phyloP scores from a whole-genome alignment of 805 yeast genomes.

The Myxozyma nipponensis region DNA sequence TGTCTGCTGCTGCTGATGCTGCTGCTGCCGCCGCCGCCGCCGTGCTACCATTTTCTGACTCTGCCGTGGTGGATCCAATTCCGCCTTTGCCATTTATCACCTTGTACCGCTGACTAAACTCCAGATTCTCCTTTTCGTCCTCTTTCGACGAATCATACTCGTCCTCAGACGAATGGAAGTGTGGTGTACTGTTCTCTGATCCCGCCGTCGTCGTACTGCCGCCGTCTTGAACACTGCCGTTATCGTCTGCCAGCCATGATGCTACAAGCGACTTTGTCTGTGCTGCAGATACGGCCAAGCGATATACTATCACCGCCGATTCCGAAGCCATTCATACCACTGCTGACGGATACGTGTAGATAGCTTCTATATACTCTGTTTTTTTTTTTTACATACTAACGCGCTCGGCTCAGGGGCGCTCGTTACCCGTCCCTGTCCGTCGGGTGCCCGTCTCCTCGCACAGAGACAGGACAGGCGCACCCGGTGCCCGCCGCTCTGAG shows the following conservation, averaged over 20 bases:
- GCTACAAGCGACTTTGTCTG: slow-evolving; percentile 27
- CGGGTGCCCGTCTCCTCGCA: neutral
- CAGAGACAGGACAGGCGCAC: neutral
- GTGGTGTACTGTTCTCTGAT: neutral
- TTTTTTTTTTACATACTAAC: too few relatives aligned
- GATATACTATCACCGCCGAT: slow-evolving; percentile 27
- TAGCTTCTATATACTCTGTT: too few relatives aligned
- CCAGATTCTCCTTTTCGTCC: slow-evolving; percentile 14
- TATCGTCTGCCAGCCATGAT: slow-evolving; percentile 30
- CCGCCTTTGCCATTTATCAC: slow-evolving; percentile 19
- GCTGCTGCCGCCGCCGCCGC: slow-evolving; percentile 10
- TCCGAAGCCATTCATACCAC: slow-evolving; percentile 8
- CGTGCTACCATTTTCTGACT: slow-evolving; percentile 5
- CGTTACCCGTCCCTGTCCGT: neutral
- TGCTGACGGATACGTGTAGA: too few relatives aligned
- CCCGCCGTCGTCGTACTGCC: too few relatives aligned
- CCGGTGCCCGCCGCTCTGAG: too few relatives aligned
- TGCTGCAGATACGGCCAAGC: slow-evolving; percentile 32
- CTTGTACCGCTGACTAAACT: slow-evolving; percentile 12
- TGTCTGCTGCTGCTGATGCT: neutral
- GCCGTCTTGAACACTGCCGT: too few relatives aligned
- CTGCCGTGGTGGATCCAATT: neutral
- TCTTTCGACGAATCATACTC: neutral
- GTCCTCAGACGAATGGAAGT: neutral
- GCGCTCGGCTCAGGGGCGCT: neutral